Evolutionary conservation across 768 basidiomycete species (phyloP), one percentile per base, ranked within the genome.

Genomic region (Rhizopogon vesiculosus): DNA sequence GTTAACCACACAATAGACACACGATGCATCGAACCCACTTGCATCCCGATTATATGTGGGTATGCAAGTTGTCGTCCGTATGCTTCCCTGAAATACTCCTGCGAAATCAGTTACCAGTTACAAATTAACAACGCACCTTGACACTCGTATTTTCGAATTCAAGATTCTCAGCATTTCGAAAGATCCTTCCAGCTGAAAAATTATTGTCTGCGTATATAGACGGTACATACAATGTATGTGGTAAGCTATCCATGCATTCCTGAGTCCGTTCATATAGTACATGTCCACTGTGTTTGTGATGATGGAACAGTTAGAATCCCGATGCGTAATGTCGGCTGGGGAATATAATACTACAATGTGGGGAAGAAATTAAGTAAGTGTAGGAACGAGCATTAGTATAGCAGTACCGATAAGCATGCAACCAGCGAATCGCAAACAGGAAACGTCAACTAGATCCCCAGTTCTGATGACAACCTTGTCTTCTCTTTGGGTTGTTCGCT

Each of bases 71-170:
- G 57, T 0, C 71, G 63, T 18, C 72, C 71, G 49, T 80, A 68
- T 0, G 71, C 66, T 5, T 67, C 59, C 12, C 59, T 56, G 35
- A 72, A 79, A 53, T 82, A 72, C 1, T 75, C 68, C 83, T 85
- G 18, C 18, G 15, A n/a, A 45, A n/a, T 19, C 53, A 28, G 56
- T 56, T 7, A n/a, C 10, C 18, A 42, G 29, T 33, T 42, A 35
- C 15, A 2, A 49, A 8, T 53, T 44, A 3, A 8, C 15, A 58
- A 54, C 62, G 19, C 63, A 81, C 82, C 54, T 66, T 65, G 3
- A 83, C 72, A 0, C 76, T 78, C 0, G 61, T 74, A 1, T 59
- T 77, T 69, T 53, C 54, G 51, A 85, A 84, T 1, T 57, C 42
- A 44, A 62, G 71, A 0, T 62, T 40, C 0, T 79, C 83, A 7